Evolutionary conservation across 306 rosid species (phyloP), one percentile per base, ranked within the genome.

Genomic region (Macrotyloma uniflorum): DNA sequence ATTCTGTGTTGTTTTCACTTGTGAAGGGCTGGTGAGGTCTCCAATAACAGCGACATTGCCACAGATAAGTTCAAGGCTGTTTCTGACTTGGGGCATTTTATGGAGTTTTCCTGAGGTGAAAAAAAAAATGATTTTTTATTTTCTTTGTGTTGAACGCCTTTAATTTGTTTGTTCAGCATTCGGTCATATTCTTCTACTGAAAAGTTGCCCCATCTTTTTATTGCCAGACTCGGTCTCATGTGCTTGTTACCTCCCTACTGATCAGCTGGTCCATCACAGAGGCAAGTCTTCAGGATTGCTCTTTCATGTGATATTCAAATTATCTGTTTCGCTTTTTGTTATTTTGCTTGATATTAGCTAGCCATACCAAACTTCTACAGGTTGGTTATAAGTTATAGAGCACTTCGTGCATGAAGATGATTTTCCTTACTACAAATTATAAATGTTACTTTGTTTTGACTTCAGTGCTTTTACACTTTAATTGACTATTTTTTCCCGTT

Each of bases 31-130:
- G 75, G 96, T 95, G 61, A 86, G 94, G 80, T 95, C 97, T 89
- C 98, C 99, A 30, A 69, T 88, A 23, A 42, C 93, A 26, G 93
- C 99, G 35, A 95, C 97, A 11, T 80, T 95, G 80, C 99, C 97
- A 47, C 99, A 89, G 82, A 86, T 95, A 23, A 19, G 86, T 70
- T 95, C 98, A 33, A 88, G 98, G 72, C 45, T 95, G 85, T 95
- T 68, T 82, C 62, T 95, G 75, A 30, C 82, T 23, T 95, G 99
- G 99, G 93, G 93, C 35, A 85, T 95, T 83, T 76, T 95, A 79
- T 93, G 93, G 93, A 95, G 98, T 61, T 79, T 79, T 22, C 78
- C 83, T 62, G 73, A 91, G 98, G 99, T 93, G 40, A 67, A 33
- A 20, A 24, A 45, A 24, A 20, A 55, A 13, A 43, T 38, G 30